Conservation (phyloP, 805 yeast genomes). For the Tetrapisispora nanseiensis region DNA sequence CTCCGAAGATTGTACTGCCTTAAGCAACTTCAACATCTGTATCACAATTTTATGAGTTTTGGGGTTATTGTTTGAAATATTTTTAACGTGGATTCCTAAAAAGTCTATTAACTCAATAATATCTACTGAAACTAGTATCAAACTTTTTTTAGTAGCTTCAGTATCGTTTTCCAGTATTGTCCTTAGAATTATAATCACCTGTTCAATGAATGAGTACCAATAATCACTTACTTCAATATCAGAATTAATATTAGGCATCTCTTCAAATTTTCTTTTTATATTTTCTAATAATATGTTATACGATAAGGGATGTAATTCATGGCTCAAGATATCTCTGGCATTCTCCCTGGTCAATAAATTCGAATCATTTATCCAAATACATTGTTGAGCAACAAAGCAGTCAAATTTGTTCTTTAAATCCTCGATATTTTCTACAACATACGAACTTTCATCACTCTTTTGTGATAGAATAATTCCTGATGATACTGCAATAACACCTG, state of each 20-base stretch:
- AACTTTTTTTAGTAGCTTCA: constrained; percentile 12
- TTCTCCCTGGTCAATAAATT: constrained; percentile 52
- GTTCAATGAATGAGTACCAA: constrained; percentile 32
- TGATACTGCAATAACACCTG: constrained; percentile 64
- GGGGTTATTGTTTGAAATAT: constrained; percentile 9
- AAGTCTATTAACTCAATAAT: constrained; percentile 27
- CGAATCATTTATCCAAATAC: constrained; percentile 36
- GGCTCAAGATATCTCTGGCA: constrained; percentile 56
- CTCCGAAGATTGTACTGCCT: constrained; percentile 18
- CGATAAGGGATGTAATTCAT: constrained; percentile 49
- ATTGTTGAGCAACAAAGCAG: constrained; percentile 40
- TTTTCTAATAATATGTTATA: constrained; percentile 38
- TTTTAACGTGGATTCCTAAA: constrained; percentile 14
- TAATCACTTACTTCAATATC: constrained; percentile 16
- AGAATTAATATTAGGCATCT: constrained; percentile 7
- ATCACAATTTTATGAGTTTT: constrained; percentile 20
- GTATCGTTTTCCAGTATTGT: constrained; percentile 25
- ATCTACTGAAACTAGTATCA: constrained; percentile 25
- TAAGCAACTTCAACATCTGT: constrained; percentile 22
- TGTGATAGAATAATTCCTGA: constrained; percentile 48
- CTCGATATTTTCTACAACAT: constrained; percentile 14
- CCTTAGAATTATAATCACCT: constrained; percentile 37
- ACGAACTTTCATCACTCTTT: constrained; percentile 4
- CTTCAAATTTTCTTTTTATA: constrained; percentile 29
- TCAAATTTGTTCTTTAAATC: constrained; percentile 31